Percentiles rank a stretch among this genome's conserved stretches.
These are phyloP conservation scores for Amphirosellinia nigrospora DNA, from an alignment of 495 filamentous ascomycete species.

Conservation along the genomic window DNA sequence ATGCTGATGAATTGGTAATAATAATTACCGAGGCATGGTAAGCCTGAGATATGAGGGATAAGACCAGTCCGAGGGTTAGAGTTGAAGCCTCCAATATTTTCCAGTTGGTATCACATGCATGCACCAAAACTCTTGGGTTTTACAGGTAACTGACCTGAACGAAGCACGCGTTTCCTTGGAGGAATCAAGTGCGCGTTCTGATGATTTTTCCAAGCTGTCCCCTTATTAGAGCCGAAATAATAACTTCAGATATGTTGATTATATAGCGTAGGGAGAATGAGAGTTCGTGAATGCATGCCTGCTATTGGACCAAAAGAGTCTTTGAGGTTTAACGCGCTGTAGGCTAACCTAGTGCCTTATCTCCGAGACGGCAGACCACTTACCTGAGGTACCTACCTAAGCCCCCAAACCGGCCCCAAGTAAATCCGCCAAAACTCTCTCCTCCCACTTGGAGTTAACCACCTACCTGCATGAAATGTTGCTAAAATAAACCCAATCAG, in stretches of 20 bases:
- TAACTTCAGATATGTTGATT: neutral
- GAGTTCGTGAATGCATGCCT: neutral
- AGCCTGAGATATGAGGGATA: neutral
- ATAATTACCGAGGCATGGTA: neutral
- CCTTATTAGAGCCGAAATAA: neutral
- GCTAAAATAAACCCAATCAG: constrained; percentile 1
- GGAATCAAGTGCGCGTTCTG: neutral
- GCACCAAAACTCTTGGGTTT: neutral
- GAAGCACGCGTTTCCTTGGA: neutral
- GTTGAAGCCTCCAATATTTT: neutral
- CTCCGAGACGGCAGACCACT: no score
- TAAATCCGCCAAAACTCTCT: constrained; percentile 7
- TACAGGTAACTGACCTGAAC: neutral
- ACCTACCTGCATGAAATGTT: neutral
- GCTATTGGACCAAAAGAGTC: neutral
- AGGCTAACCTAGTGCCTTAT: no score
- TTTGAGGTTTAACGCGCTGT: no score
- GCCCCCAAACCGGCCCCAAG: neutral
- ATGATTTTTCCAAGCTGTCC: neutral
- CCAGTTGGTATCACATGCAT: neutral
- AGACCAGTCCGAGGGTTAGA: neutral
- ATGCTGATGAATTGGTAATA: neutral
- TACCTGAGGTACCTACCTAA: neutral
- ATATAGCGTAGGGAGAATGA: neutral
- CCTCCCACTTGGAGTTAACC: neutral